Conservation (phyloP, 495 filamentous ascomycete genomes). For the Daldinia vernicosa region DNA sequence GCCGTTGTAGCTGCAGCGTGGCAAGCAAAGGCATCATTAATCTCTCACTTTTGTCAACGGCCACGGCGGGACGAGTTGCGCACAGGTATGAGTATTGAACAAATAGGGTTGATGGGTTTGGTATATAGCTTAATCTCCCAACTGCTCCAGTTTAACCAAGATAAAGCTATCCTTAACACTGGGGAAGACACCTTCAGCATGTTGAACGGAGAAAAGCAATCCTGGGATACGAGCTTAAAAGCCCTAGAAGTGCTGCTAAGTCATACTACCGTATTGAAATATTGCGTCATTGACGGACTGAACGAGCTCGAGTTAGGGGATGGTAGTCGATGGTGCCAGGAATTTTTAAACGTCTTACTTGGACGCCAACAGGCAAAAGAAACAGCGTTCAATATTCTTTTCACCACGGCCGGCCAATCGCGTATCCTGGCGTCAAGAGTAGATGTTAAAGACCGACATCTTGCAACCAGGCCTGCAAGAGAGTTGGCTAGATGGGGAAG, state of each 20-base stretch:
- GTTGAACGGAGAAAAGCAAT: not conserved
- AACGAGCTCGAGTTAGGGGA: constrained; percentile 16
- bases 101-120: constrained; percentile 10
- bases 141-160: constrained; percentile 7
- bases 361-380: not conserved
- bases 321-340: constrained; percentile 7
- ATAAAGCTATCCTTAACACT: not conserved
- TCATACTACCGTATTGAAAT: constrained; percentile 7
- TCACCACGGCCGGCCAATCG: constrained; percentile 21
- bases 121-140: constrained; percentile 18
- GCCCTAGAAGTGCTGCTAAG: not conserved
- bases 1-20: constrained; percentile 15
- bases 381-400: constrained; percentile 10
- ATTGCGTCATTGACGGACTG: constrained; percentile 18
- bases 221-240: constrained; percentile 5
- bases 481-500: constrained; percentile 9
- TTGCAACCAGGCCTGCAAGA: constrained; percentile 10
- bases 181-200: not conserved
- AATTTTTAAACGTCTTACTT: constrained; percentile 10
- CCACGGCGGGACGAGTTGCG: constrained; percentile 1
- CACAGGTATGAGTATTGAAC: constrained; percentile 4
- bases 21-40: constrained; percentile 14
- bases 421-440: constrained; percentile 10
- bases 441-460: constrained; percentile 1
- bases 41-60: constrained; percentile 14